phyloP scores from a whole-genome alignment of 2,329 filamentous ascomycete genomes.

The Colletotrichum lini region DNA sequence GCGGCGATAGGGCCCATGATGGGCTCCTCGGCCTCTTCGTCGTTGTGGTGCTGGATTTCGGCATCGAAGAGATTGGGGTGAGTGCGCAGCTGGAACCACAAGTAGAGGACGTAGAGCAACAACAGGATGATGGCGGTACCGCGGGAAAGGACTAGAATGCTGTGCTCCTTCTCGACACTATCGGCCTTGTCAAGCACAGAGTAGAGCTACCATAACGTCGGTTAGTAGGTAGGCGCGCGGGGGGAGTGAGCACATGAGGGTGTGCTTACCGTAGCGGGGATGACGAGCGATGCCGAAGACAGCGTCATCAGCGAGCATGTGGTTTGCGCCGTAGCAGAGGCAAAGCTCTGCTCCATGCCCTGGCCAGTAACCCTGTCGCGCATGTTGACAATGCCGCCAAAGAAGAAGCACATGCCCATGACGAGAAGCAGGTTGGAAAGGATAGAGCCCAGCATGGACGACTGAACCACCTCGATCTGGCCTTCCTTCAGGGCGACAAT shows the following conservation, averaged over 20 bases:
- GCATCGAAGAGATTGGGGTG: conserved; percentile 80
- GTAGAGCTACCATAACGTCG: conserved; percentile 67
- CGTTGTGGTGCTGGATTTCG: conserved; percentile 54
- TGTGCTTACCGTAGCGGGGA: conserved; percentile 75
- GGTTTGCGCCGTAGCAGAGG: conserved; percentile 83
- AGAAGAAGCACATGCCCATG: conserved; percentile 84
- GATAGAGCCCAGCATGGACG: conserved; percentile 96
- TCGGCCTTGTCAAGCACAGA: conserved; percentile 69
- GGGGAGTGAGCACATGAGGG: conserved; percentile 1
- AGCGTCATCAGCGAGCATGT: conserved; percentile 82
- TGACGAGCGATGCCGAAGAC: conserved; percentile 82
- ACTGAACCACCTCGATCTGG: conserved; percentile 96
- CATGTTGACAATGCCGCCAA: conserved; percentile 78
- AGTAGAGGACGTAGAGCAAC: conserved; percentile 81
- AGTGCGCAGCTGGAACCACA: conserved; percentile 83
- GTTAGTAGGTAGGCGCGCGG: conserved; percentile 24
- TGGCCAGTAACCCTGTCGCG: conserved; percentile 65
- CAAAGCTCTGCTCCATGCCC: conserved; percentile 79
- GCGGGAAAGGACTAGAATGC: conserved; percentile 80
- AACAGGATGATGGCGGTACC: conserved; percentile 84
- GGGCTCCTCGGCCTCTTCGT: conserved; percentile 59
- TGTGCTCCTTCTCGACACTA: conserved; percentile 61
- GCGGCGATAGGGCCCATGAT: conserved; percentile 76
- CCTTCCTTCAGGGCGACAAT: conserved; percentile 89
- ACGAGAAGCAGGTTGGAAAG: conserved; percentile 94